These are phyloP conservation scores for Fusarium chlamydosporum DNA, from an alignment of 2,329 filamentous ascomycete genomes.

Conservation along the genomic window DNA sequence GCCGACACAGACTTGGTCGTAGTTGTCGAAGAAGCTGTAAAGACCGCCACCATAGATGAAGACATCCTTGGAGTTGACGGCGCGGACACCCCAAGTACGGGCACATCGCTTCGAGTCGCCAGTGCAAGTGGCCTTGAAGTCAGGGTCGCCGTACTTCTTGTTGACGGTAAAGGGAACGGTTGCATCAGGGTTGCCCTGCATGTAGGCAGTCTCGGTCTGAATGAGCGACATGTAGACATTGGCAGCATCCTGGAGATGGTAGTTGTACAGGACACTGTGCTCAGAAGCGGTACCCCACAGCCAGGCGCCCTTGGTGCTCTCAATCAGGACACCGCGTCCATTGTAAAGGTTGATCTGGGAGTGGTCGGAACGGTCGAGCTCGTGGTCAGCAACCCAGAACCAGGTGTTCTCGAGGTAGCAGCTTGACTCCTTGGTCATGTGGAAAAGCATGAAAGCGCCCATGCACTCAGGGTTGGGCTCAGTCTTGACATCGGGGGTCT, in stretches of 20 bases:
- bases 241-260: constrained; percentile 82
- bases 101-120: constrained; percentile 67
- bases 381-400: constrained; percentile 93
- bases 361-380: constrained; percentile 81
- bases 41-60: constrained; percentile 80
- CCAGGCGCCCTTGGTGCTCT: constrained; percentile 82
- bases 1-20: constrained; percentile 76
- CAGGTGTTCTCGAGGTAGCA: constrained; percentile 90
- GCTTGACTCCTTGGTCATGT: constrained; percentile 73
- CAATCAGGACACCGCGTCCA: constrained; percentile 85
- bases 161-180: constrained; percentile 74
- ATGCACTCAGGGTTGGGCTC: constrained; percentile 76
- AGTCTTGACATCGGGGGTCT: constrained; percentile 76
- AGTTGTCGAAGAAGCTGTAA: constrained; percentile 89
- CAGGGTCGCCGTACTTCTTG: constrained; percentile 73
- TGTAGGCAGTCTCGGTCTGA: constrained; percentile 92
- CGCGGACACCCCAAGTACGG: constrained; percentile 83
- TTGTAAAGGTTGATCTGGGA: constrained; percentile 90
- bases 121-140: constrained; percentile 71
- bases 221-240: constrained; percentile 87
- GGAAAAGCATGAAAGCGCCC: constrained; percentile 79
- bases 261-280: constrained; percentile 81
- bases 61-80: constrained; percentile 75
- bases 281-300: constrained; percentile 81
- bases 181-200: constrained; percentile 85